Evolutionary conservation across 305 asterid genomes (phyloP), one percentile per base, ranked within the genome.

Genomic region (Fraxinus paxiana): DNA sequence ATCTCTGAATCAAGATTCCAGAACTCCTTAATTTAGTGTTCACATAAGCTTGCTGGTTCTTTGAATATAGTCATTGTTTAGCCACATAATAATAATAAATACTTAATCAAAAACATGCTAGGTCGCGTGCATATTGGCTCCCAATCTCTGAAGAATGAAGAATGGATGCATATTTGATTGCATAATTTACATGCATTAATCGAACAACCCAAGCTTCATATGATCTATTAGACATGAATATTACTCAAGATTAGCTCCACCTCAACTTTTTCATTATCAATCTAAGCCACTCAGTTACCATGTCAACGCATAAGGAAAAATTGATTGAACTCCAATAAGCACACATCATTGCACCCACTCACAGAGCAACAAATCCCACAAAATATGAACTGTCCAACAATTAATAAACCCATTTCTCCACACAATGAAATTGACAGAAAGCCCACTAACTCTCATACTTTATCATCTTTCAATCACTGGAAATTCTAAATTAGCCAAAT

Each of bases 401-500:
- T 26, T 51, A 24, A 26, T 46, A 48, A 81, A 28, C 43, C 78
- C 82, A 83, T 56, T 73, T 56, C 59, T 0, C 76, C 80, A 33
- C 15, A 75, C 83, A 28, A 77, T 76, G 51, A 13, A 46, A 63
- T 22, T 28, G 38, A 67, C 37, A 67, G 13, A 67, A 67, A 70
- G 26, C 20, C 75, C 75, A 70, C 26, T 5, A 78, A 5, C 37
- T 33, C 63, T 37, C 80, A 73, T 77, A 86, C 43, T 70, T 33
- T 77, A 63, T 56, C 18, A 48, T 73, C 15, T 26, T 79, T 76
- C 79, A 78, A 67, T 67, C 17, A 26, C 48, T 71, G 78, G 54
- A 63, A n/a, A 78, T 7, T 61, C 15, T 10, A 65, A 10, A 65
- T 65, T 63, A 63, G 17, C 73, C 73, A 38, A 80, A 81, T 63